A percentile compares a stretch with the other conserved stretches of the same genome.
Conservation (phyloP, 2,329 filamentous ascomycete genomes). For the Pyrenochaeta sp. region DNA sequence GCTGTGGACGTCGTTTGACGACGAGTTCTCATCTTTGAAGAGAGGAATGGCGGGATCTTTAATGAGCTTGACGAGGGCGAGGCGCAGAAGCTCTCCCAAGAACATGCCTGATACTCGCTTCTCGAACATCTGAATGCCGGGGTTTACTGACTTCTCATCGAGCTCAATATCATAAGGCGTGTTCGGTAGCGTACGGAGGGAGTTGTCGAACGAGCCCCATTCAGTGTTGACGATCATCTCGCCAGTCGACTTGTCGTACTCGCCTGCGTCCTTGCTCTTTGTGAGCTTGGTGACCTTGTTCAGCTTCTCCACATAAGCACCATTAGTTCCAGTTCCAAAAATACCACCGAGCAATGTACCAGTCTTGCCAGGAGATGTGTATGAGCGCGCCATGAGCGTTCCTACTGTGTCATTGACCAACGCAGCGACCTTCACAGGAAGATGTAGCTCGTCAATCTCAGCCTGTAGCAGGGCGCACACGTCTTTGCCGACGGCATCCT, state of each 20-base stretch:
- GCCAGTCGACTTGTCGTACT: slow-evolving; percentile 81
- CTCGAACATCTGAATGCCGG: slow-evolving; percentile 97
- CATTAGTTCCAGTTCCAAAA: slow-evolving; percentile 97
- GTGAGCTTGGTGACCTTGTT: slow-evolving; percentile 81
- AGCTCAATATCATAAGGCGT: slow-evolving; percentile 83
- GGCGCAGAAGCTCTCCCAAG: slow-evolving; percentile 88
- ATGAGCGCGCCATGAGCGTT: slow-evolving; percentile 96
- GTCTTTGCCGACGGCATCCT: slow-evolving; percentile 92
- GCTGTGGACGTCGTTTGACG: slow-evolving; percentile 71
- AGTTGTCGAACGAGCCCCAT: slow-evolving; percentile 98
- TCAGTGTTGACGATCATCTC: slow-evolving; percentile 99
- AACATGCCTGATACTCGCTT: slow-evolving; percentile 99
- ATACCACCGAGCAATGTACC: slow-evolving; percentile 93
- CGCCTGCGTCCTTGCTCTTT: slow-evolving; percentile 53
- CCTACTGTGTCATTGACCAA: slow-evolving; percentile 98
- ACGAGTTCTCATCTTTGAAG: slow-evolving; percentile 79
- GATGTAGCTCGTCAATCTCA: slow-evolving; percentile 84
- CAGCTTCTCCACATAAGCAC: slow-evolving; percentile 94
- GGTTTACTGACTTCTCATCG: slow-evolving; percentile 84
- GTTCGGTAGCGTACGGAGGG: slow-evolving; percentile 84
- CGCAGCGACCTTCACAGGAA: slow-evolving; percentile 94
- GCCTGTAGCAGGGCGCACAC: slow-evolving; percentile 88
- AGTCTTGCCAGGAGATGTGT: slow-evolving; percentile 87
- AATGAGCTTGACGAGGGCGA: slow-evolving; percentile 76
- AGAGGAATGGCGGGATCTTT: slow-evolving; percentile 72